A percentile compares a stretch with the other conserved stretches of the same genome.
Evolutionary conservation across 2,329 filamentous ascomycete genomes (phyloP).

Genomic region (Pseudogymnoascus sp.): DNA sequence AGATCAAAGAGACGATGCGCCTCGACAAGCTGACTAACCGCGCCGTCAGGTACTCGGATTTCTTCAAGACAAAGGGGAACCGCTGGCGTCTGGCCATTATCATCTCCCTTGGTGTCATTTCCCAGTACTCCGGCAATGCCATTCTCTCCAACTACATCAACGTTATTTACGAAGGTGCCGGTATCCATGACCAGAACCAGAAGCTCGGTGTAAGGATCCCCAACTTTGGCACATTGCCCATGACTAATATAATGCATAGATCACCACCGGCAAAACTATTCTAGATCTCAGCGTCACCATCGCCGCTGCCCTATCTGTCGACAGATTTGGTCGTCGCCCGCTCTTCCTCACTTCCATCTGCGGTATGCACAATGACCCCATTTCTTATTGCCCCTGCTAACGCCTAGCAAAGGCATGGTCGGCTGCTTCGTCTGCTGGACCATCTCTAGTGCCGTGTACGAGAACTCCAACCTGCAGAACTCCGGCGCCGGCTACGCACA

Average conservation of each 20-base stretch:
- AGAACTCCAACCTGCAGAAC: slow-evolving; percentile 30
- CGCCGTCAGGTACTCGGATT: slow-evolving; percentile 30
- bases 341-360: slow-evolving; percentile 5
- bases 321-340: slow-evolving; percentile 10
- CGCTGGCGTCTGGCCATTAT: slow-evolving; percentile 3
- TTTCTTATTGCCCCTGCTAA: background rate
- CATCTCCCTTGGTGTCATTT: background rate
- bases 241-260: background rate
- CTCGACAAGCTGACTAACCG: slow-evolving; percentile 28
- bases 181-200: slow-evolving; percentile 33
- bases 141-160: slow-evolving; percentile 2
- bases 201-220: slow-evolving; percentile 42
- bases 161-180: background rate
- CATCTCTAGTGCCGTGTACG: slow-evolving; percentile 37
- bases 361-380: background rate
- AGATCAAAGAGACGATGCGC: slow-evolving; percentile 21
- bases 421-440: slow-evolving; percentile 44
- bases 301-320: background rate
- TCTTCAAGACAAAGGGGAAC: slow-evolving; percentile 35
- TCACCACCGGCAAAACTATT: slow-evolving; percentile 40
- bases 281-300: slow-evolving; percentile 24
- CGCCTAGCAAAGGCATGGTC: slow-evolving; percentile 20
- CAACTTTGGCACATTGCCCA: slow-evolving; percentile 17
- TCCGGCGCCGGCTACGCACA: slow-evolving; percentile 35
- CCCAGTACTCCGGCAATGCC: background rate